Evolutionary conservation across 331 rosid species (phyloP).

Genomic region (Quercus phellos): DNA sequence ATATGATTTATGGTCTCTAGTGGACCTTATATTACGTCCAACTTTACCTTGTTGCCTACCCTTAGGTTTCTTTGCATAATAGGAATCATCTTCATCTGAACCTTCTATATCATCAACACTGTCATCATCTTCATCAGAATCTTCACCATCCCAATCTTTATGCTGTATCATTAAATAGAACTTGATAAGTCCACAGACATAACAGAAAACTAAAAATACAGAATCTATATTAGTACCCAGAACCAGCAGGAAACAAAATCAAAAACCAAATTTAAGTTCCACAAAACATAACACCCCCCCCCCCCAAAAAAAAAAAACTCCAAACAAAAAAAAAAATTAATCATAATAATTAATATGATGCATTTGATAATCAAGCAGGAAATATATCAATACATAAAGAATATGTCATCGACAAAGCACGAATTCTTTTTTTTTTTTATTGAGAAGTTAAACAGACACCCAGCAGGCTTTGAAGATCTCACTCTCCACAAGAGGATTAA

Average conservation of each 20-base stretch:
- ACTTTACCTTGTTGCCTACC: conserved; percentile 58
- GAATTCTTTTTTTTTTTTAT: no score
- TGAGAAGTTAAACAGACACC: no score
- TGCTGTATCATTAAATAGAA: conserved; percentile 47
- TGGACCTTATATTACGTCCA: conserved; percentile 45
- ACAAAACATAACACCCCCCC: conserved; percentile 1
- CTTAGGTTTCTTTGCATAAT: conserved; percentile 55
- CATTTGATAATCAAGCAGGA: background rate
- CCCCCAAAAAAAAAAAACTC: background rate
- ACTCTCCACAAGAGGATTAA: no score
- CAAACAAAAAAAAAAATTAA: background rate
- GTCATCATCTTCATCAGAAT: conserved; percentile 66
- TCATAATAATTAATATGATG: background rate
- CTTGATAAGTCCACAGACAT: conserved; percentile 25
- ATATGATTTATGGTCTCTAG: conserved; percentile 53
- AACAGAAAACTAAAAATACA: conserved; percentile 4
- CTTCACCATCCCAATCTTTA: conserved; percentile 86
- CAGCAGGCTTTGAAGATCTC: no score
- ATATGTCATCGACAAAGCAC: background rate
- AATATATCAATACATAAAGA: background rate
- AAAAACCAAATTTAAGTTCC: conserved; percentile 11
- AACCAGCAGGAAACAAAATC: conserved; percentile 4
- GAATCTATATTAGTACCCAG: conserved; percentile 2
- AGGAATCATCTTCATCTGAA: conserved; percentile 73
- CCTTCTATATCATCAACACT: conserved; percentile 62